Percentiles rank a stretch among this genome's conserved stretches.
phyloP scores from a whole-genome alignment of 768 basidiomycete genomes.

The Coprinellus aureogranulatus region DNA sequence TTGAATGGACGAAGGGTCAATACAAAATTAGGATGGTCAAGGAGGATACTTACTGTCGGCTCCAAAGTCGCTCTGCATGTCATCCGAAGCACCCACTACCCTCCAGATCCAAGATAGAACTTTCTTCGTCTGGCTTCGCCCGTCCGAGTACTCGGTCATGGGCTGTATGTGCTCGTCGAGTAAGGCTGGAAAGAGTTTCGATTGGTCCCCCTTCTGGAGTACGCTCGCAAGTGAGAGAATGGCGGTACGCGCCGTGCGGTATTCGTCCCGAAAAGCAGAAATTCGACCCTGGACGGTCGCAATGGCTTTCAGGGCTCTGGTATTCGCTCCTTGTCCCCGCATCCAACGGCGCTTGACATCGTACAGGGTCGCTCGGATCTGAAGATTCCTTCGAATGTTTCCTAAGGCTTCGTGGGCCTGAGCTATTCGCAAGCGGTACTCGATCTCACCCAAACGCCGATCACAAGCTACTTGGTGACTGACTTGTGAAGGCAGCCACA shows the following conservation, averaged over 20 bases:
- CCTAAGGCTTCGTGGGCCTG: slow-evolving; percentile 26
- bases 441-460: slow-evolving; percentile 8
- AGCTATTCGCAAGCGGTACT: slow-evolving; percentile 19
- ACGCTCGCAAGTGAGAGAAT: background rate
- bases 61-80: slow-evolving; percentile 7
- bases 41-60: background rate
- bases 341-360: slow-evolving; percentile 19
- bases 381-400: slow-evolving; percentile 17
- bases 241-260: slow-evolving; percentile 3
- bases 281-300: slow-evolving; percentile 15
- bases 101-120: slow-evolving; percentile 20
- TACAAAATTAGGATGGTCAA: background rate
- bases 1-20: background rate
- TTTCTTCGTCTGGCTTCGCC: slow-evolving; percentile 8
- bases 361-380: slow-evolving; percentile 18
- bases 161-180: background rate
- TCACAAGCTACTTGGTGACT: background rate
- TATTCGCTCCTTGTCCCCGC: slow-evolving; percentile 22
- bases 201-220: background rate
- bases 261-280: slow-evolving; percentile 13
- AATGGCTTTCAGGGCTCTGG: slow-evolving; percentile 18
- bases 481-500: slow-evolving; percentile 24
- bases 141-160: background rate
- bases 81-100: background rate
- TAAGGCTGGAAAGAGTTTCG: background rate